phyloP scores from a whole-genome alignment of 805 yeast species.

The Ogataea polymorpha region DNA sequence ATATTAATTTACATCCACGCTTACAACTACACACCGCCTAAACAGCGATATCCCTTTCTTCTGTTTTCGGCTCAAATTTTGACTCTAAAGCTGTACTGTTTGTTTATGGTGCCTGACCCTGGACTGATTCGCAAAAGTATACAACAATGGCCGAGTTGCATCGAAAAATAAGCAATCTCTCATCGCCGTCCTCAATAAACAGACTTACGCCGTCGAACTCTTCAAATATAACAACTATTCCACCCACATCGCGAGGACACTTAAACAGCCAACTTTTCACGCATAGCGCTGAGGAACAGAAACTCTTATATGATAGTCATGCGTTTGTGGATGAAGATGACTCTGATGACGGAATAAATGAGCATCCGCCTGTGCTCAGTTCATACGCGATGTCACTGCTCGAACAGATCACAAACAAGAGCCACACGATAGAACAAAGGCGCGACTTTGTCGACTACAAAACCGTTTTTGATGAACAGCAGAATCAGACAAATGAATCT shows the following conservation, averaged over 20 bases:
- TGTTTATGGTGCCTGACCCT: no score
- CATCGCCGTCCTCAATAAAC: constrained; percentile 20
- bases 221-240: constrained; percentile 17
- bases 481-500: not conserved
- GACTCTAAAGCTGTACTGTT: no score
- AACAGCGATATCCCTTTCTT: no score
- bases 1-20: not conserved
- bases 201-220: constrained; percentile 18
- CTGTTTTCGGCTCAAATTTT: no score
- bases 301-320: not conserved
- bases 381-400: constrained; percentile 50
- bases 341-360: constrained; percentile 40
- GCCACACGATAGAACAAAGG: constrained; percentile 3
- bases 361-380: constrained; percentile 52
- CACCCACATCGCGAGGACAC: constrained; percentile 15
- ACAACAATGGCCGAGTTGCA: constrained; percentile 24
- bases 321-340: constrained; percentile 22
- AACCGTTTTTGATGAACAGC: constrained; percentile 3
- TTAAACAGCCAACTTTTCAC: constrained; percentile 4
- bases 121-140: not conserved
- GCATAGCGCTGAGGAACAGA: constrained; percentile 5
- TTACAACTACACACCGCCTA: not conserved
- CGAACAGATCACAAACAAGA: constrained; percentile 31
- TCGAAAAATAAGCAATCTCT: constrained; percentile 20
- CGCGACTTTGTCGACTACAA: constrained; percentile 2